Evolutionary conservation across 208 protist genomes (phyloP).

Genomic region (Leishmania gerbilli): DNA sequence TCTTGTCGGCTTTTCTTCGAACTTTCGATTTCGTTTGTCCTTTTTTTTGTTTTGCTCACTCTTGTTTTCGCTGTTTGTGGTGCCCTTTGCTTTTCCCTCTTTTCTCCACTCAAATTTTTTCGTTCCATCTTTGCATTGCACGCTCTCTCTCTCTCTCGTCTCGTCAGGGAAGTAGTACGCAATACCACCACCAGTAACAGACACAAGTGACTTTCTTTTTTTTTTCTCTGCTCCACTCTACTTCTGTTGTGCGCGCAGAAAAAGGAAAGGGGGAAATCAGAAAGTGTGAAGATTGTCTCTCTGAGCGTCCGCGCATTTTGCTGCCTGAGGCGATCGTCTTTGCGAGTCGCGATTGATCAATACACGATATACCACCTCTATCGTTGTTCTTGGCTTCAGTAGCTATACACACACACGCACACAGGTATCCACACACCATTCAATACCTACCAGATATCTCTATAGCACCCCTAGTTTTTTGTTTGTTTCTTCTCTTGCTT

Average conservation of each 20-base stretch:
- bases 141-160: neutral
- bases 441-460: neutral
- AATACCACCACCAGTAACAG: neutral
- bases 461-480: neutral
- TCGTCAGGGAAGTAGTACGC: neutral
- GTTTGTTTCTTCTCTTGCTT: neutral
- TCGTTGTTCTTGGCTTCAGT: neutral
- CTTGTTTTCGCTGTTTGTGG: neutral
- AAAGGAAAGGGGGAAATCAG: neutral
- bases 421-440: neutral
- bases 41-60: neutral
- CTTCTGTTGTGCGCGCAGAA: neutral
- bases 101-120: neutral
- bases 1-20: neutral
- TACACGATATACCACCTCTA: neutral
- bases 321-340: neutral
- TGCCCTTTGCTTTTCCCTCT: neutral
- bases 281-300: neutral
- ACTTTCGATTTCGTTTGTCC: neutral
- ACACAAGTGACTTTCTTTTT: neutral
- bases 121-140: constrained; percentile 8
- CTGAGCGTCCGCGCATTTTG: neutral
- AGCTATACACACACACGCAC: neutral
- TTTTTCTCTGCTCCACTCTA: neutral
- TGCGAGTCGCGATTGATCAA: neutral